phyloP scores from a whole-genome alignment of 2,329 filamentous ascomycete genomes.

The Rachicladosporium sp. region DNA sequence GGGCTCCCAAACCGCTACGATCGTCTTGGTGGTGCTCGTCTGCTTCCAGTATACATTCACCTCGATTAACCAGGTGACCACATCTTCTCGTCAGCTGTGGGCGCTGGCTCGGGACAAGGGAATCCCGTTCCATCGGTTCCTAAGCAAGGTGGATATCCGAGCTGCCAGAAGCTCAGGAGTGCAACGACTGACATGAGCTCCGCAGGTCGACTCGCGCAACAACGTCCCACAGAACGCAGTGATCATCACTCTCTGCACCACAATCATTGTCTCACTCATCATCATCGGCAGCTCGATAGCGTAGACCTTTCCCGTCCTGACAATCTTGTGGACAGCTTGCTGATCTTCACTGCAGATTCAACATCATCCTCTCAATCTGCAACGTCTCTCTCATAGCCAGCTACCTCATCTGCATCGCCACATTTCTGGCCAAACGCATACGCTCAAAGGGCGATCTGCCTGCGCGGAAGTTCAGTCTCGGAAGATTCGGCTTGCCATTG shows the following conservation, averaged over 20 bases:
- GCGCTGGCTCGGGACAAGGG: slow-evolving; percentile 20
- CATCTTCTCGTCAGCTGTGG: slow-evolving; percentile 17
- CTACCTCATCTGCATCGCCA: slow-evolving; percentile 14
- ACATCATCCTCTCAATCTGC: slow-evolving; percentile 30
- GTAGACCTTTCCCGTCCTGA: too few species aligned
- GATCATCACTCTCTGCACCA: slow-evolving; percentile 15
- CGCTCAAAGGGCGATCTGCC: slow-evolving; percentile 12
- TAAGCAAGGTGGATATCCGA: slow-evolving; percentile 8
- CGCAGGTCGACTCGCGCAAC: neutral
- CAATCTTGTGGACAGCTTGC: too few species aligned
- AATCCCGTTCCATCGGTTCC: slow-evolving; percentile 16
- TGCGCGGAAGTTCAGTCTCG: slow-evolving; percentile 13
- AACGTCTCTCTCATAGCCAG: slow-evolving; percentile 13
- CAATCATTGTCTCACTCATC: slow-evolving; percentile 22
- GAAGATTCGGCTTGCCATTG: slow-evolving; percentile 18
- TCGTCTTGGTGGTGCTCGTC: slow-evolving; percentile 14
- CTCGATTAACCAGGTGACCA: slow-evolving; percentile 18
- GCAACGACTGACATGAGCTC: too few species aligned
- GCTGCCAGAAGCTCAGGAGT: too few species aligned
- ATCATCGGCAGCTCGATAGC: slow-evolving; percentile 29
- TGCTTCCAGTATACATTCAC: slow-evolving; percentile 12
- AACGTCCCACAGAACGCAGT: slow-evolving; percentile 20
- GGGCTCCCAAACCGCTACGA: slow-evolving; percentile 14
- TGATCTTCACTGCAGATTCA: slow-evolving; percentile 14
- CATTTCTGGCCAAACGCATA: slow-evolving; percentile 12